Evolutionary conservation across 2,329 filamentous ascomycete genomes (phyloP), one percentile per base, ranked within the genome.

Genomic region (Phaeosphaeria sp.): DNA sequence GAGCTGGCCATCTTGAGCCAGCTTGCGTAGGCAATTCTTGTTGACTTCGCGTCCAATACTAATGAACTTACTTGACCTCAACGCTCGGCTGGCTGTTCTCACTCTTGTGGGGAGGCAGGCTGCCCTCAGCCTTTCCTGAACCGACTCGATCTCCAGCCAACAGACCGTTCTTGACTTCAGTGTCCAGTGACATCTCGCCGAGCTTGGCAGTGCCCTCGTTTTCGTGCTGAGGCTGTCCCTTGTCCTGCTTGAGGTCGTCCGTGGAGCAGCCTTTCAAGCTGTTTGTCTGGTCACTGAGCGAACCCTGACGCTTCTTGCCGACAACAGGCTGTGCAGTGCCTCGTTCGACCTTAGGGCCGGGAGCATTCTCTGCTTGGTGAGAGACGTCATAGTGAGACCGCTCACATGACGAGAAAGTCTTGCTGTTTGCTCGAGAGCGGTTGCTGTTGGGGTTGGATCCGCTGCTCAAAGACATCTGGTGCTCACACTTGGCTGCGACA

Each of bases 331-430:
- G 59, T 6, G 68, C 60, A n/a, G 72, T 72, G 41, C 72, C 67
- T n/a, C 66, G 63, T 11, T 71, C 69, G 46, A 77, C 65, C 67
- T 77, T 79, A 22, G 69, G 47, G 21, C 60, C 68, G 30, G 77
- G 64, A 9, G 67, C 54, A 21, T 62, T 64, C 21, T 73, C 68
- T 3, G 64, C 71, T 18, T 73, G 54, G 52, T 73, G 63, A 47
- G 72, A 68, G 55, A 71, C 73, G 55, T 75, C 72, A 6, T 60
- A 50, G 6, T 63, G 66, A 23, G 72, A 71, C 50, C 77, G 72
- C 47, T 71, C 66, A 6, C 66, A 60, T 4, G 72, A 62, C 36
- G 63, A 54, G 10, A 56, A 53, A 33, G 25, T 62, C 18, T 62
- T 54, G 51, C 60, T 65, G 50, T 51, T 62, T 46, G 62, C 46